Evolutionary conservation across 2,329 filamentous ascomycete species (phyloP), one percentile per base, ranked within the genome.

Genomic region (Didymosphaeria variabile): DNA sequence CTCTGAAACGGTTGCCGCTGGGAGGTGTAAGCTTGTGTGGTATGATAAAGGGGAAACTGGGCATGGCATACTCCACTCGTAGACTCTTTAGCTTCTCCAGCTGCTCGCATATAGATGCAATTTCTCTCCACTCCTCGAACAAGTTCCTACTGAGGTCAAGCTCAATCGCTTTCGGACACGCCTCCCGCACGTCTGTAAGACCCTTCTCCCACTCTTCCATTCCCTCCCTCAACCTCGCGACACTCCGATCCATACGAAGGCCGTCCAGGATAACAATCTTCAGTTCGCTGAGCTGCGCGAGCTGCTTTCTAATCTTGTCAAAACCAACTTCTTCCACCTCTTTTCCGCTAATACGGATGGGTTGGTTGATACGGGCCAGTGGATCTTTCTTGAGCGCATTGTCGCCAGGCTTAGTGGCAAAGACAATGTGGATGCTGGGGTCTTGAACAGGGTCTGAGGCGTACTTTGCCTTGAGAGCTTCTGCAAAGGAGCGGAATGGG

Each of bases 271-370:
- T 87, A 53, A 96, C 89, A 58, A 94, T 89, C 67, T 86, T 90
- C 61, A 98, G 84, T 70, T 95, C 91, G 57, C 90, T 83, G 34
- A 98, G 83, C 72, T 90, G 84, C 68, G 93, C 90, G 72, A 96
- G 89, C 78, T 94, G 88, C 67, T 86, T 86, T 46, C 91, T 88
- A 67, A 97, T 92, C 83, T 97, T 97, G 68, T 97, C 93, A 69
- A 98, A 98, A 32, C 95, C 95, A 36, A 98, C 88, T 80, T 98
- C 94, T 80, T 98, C 91, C 5, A 92, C 94, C 19, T 94, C 86
- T 79, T 98, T 98, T 40, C 86, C 84, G 79, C 91, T 80, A 83
- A 97, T 84, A 84, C 90, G 80, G 64, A 97, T 90, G 52, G 87
- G 83, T 53, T 84, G 83, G 8, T 71, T 71, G 15, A 56, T 50